Evolutionary conservation across 257 asterid species (phyloP).

Genomic region (Ilex asprella): DNA sequence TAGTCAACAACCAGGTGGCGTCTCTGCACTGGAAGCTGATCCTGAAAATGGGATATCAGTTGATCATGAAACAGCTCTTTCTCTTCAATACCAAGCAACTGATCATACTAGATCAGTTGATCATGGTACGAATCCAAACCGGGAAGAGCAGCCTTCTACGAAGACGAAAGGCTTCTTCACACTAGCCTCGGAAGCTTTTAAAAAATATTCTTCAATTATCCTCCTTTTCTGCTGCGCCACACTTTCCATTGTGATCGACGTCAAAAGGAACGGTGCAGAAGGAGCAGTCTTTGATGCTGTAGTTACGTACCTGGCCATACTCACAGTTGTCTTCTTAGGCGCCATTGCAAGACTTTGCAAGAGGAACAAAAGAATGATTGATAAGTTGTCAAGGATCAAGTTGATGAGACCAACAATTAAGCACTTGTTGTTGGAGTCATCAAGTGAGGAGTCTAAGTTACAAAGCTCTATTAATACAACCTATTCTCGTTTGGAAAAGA

Average conservation of each 20-base stretch:
- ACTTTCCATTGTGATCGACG: constrained; percentile 29
- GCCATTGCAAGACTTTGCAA: constrained; percentile 13
- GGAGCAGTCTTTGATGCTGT: constrained; percentile 21
- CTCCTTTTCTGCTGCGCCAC: constrained; percentile 31
- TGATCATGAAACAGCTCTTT: constrained; percentile 22
- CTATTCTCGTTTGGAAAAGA: constrained; percentile 25
- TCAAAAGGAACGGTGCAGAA: constrained; percentile 21
- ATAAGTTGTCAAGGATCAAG: constrained; percentile 15
- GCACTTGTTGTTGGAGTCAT: neutral
- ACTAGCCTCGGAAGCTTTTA: constrained; percentile 19
- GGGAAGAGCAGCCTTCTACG: neutral
- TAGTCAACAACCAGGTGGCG: neutral
- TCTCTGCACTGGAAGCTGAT: constrained; percentile 20
- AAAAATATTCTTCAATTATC: constrained; percentile 21
- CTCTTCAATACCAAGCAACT: constrained; percentile 17
- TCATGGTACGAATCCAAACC: constrained; percentile 14
- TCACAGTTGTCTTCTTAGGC: constrained; percentile 13
- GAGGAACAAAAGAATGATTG: constrained; percentile 2
- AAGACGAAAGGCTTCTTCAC: neutral
- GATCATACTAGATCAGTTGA: no score
- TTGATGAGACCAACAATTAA: constrained; percentile 3
- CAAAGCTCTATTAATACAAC: constrained; percentile 16
- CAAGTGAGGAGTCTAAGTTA: constrained; percentile 6
- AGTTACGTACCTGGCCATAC: constrained; percentile 14
- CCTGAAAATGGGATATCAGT: constrained; percentile 16